Evolutionary conservation across 352 stramenopile species (phyloP).

Genomic region (Phytophthora brassicae): DNA sequence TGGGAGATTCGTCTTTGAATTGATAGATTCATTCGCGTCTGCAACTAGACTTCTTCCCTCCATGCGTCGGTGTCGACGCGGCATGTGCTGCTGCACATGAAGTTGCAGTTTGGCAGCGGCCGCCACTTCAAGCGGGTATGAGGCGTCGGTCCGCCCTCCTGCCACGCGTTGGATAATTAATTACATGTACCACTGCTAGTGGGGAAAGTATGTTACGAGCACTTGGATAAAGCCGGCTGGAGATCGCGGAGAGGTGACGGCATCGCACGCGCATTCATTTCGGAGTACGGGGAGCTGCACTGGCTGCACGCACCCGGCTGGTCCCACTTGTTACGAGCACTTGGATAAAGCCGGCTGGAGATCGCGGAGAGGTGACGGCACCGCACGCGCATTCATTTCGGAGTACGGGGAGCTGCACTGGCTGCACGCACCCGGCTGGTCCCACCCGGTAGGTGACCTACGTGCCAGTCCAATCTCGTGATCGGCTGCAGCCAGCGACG

Average conservation of each 20-base stretch:
- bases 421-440: constrained; percentile 14
- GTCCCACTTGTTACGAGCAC: no score
- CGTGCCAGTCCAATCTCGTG: constrained; percentile 16
- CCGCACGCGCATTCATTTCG: neutral
- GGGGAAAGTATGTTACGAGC: no score
- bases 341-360: no score
- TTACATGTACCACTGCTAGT: no score
- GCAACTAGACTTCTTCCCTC: constrained; percentile 15
- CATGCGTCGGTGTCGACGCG: neutral
- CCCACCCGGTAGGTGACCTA: no score
- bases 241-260: no score
- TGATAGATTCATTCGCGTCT: constrained; percentile 21
- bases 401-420: constrained; percentile 9
- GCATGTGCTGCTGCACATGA: neutral
- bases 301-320: constrained; percentile 14
- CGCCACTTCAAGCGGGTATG: neutral
- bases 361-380: no score
- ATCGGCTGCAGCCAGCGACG: constrained; percentile 2
- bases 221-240: no score
- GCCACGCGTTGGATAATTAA: no score
- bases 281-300: constrained; percentile 3
- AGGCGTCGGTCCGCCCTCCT: neutral
- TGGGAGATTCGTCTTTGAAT: constrained; percentile 21
- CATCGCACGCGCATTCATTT: neutral
- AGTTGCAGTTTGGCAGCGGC: neutral